Percentiles rank a stretch among this genome's conserved stretches.
Conservation (phyloP, 1,284 basidiomycete genomes). For the Phellinidium pouzarii region DNA sequence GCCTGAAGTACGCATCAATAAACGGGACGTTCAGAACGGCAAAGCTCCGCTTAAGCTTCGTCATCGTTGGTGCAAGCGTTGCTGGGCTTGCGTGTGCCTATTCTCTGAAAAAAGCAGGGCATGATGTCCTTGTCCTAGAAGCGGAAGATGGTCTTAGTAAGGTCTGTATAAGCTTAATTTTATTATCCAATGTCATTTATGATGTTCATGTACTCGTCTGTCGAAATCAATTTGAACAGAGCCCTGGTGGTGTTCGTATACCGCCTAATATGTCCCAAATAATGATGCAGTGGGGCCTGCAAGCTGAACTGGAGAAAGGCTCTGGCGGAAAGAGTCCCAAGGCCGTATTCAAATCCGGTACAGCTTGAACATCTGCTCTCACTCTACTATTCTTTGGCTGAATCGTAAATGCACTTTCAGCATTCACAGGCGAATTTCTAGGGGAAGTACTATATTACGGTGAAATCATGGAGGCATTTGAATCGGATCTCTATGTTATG, state of each 20-base stretch:
- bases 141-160: constrained; percentile 29
- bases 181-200: not conserved
- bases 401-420: too few relatives aligned
- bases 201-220: constrained; percentile 20
- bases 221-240: constrained; percentile 17
- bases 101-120: constrained; percentile 41
- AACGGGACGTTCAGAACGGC: not conserved
- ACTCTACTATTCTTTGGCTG: not conserved
- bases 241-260: constrained; percentile 25
- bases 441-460: constrained; percentile 24
- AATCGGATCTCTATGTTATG: constrained; percentile 36
- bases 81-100: constrained; percentile 46
- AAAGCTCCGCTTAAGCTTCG: constrained; percentile 18
- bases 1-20: not conserved
- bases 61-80: constrained; percentile 24
- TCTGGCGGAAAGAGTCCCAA: not conserved
- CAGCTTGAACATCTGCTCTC: too few relatives aligned
- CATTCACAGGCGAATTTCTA: not conserved
- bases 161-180: constrained; percentile 22
- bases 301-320: constrained; percentile 19
- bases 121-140: constrained; percentile 47
- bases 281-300: constrained; percentile 25
- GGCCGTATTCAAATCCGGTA: not conserved
- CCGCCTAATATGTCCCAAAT: constrained; percentile 26
- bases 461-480: constrained; percentile 45